Conservation (phyloP, 1,284 basidiomycete genomes). For the Sphaerobolus stellatus region DNA sequence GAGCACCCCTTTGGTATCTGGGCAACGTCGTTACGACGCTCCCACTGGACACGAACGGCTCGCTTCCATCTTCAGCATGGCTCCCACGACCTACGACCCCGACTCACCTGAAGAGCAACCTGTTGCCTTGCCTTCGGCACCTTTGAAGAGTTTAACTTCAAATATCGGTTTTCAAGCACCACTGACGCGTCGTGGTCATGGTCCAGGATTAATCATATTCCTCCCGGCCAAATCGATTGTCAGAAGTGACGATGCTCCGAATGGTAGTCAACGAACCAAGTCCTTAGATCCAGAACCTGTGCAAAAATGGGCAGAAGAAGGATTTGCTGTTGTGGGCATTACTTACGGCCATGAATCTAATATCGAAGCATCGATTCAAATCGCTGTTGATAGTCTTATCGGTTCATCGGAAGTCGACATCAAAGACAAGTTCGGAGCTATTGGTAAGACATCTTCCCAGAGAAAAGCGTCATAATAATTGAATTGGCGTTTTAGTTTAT, state of each 20-base stretch:
- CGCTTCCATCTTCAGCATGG: neutral
- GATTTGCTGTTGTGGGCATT: conserved; percentile 10
- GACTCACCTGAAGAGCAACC: conserved; percentile 9
- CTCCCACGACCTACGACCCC: conserved; percentile 12
- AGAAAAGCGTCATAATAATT: neutral
- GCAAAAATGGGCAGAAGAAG: conserved; percentile 14
- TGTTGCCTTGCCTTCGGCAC: conserved; percentile 10
- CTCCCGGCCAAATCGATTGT: no score
- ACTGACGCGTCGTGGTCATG: conserved; percentile 11
- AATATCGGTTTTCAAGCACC: conserved; percentile 7
- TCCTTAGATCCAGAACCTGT: conserved; percentile 8
- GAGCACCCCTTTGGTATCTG: neutral
- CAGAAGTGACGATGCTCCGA: no score
- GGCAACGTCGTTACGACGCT: no score
- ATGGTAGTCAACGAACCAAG: neutral
- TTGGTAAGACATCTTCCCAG: neutral
- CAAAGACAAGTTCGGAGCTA: conserved; percentile 11
- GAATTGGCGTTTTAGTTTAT: conserved; percentile 4
- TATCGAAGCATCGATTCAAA: neutral
- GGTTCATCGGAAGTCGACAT: conserved; percentile 2
- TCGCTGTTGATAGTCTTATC: neutral
- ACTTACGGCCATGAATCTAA: neutral
- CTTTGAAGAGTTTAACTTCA: neutral
- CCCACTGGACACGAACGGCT: neutral
- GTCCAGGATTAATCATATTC: conserved; percentile 10